Evolutionary conservation across 495 filamentous ascomycete species (phyloP).

Genomic region (Lentithecium fluviatile): DNA sequence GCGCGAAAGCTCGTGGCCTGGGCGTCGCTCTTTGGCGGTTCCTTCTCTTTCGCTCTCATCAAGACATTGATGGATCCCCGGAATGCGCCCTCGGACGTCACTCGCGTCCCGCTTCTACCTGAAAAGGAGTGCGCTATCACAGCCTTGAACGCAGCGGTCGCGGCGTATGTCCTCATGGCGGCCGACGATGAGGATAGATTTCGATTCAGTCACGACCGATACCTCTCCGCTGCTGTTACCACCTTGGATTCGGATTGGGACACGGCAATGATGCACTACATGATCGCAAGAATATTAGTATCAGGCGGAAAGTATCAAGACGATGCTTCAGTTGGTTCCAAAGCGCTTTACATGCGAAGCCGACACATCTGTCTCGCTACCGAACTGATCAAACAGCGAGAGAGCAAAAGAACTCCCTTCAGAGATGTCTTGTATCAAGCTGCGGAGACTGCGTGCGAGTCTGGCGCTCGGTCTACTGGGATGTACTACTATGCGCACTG

Average conservation of each 20-base stretch:
- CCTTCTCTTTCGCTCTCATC: constrained; percentile 78
- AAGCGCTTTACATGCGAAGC: constrained; percentile 63
- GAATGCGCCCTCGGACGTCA: constrained; percentile 17
- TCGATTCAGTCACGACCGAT: constrained; percentile 78
- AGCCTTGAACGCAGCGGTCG: constrained; percentile 74
- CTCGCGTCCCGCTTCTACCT: constrained; percentile 27
- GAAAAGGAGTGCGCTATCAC: constrained; percentile 58
- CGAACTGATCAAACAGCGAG: constrained; percentile 65
- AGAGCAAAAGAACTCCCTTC: constrained; percentile 60
- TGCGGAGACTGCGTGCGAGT: constrained; percentile 71
- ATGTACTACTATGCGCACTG: constrained; percentile 74
- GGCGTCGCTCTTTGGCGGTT: constrained; percentile 74
- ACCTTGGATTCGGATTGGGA: constrained; percentile 12
- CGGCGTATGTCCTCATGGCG: constrained; percentile 71
- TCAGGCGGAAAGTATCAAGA: constrained; percentile 62
- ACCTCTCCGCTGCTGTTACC: constrained; percentile 63
- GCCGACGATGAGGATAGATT: constrained; percentile 75
- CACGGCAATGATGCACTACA: constrained; percentile 71
- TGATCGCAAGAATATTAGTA: constrained; percentile 75
- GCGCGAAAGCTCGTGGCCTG: constrained; percentile 79
- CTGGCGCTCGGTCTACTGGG: constrained; percentile 74
- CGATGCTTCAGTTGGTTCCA: constrained; percentile 29
- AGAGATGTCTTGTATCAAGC: constrained; percentile 72
- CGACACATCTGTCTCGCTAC: constrained; percentile 73
- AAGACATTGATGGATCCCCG: constrained; percentile 69